Evolutionary conservation across 2,329 filamentous ascomycete species (phyloP).

Genomic region (Bretziella fagacearum): DNA sequence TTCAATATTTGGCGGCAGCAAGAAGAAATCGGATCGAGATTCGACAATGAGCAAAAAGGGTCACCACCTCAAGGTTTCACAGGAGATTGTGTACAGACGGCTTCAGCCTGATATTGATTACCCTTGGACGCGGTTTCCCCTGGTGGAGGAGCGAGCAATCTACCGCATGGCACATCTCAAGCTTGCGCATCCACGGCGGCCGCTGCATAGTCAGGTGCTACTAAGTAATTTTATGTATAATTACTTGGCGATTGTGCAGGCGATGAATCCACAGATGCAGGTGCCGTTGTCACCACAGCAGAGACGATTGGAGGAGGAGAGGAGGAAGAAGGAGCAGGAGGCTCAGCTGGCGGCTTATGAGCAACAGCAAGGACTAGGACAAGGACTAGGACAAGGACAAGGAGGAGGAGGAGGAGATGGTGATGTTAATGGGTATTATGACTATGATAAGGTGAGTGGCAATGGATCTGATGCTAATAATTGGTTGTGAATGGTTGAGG

Average conservation of each 20-base stretch:
- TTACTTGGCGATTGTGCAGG: slow-evolving; percentile 94
- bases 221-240: slow-evolving; percentile 99
- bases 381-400: slow-evolving; percentile 22
- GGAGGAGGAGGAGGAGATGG: slow-evolving; percentile 24
- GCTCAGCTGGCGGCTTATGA: slow-evolving; percentile 32
- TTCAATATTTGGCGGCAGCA: slow-evolving; percentile 76
- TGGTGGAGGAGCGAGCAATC: slow-evolving; percentile 88
- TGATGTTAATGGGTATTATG: slow-evolving; percentile 30
- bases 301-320: slow-evolving; percentile 40
- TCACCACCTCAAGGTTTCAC: slow-evolving; percentile 58
- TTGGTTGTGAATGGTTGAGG: not conserved
- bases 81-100: slow-evolving; percentile 55
- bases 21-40: slow-evolving; percentile 72
- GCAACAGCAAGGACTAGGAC: slow-evolving; percentile 28
- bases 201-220: slow-evolving; percentile 83
- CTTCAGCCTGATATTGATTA: slow-evolving; percentile 83
- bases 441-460: slow-evolving; percentile 34
- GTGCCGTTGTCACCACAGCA: slow-evolving; percentile 71
- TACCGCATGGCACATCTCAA: slow-evolving; percentile 99
- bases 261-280: slow-evolving; percentile 93
- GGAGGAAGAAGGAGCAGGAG: slow-evolving; percentile 32
- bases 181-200: slow-evolving; percentile 85
- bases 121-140: slow-evolving; percentile 87
- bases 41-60: slow-evolving; percentile 41
- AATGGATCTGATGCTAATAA: not conserved